Base-by-base conservation (phyloP, 148 eudicot species). In the Fagopyrum esculentum region DNA sequence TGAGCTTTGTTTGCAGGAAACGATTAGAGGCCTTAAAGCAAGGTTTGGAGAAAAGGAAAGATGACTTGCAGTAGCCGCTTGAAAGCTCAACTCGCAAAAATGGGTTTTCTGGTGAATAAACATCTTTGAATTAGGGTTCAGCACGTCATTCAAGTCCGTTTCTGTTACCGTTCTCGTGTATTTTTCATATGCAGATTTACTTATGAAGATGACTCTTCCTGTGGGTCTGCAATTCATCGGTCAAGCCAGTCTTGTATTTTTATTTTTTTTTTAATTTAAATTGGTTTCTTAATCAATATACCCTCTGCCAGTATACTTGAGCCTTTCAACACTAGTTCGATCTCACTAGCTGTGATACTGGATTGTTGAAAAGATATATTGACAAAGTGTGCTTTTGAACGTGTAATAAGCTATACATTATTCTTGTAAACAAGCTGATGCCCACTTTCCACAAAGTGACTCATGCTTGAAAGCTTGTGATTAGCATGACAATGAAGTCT, bases 11-110 rank as follows among this genome's bases (percentile, higher is more conserved):
- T 5, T 80, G 83, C 83, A 91, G 97, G 88, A 87, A 75, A 70
- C 84, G 98, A 77, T 73, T 94, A 74, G 98, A 85, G 77, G 87
- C 93, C 72, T 76, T 94, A 76, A 90, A 87, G 84, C 81, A 83
- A 78, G 98, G 98, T 66, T 76, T 92, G 66, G 97, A 92, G 64
- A 86, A 83, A n/a, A 83, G 90, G 72, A 85, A 82, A 72, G 87
- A 81, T 61, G 88, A 86, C 49, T 35, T 35, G 19, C 15, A 3
- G 29, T 35, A 71, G 17, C 84, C 84, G 43, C 71, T 74, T 60
- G 61, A 57, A 52, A 77, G 76, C 83, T 61, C 88, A 15, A 73
- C 83, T 46, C 66, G 85, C 45, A 88, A 83, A 77, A 86, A 83
- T 89, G 95, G 98, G 85, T 87, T 81, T 91, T 84, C 75, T 85